Evolutionary conservation across 176 grass and related monocot species (phyloP), one percentile per base, ranked within the genome.

Genomic region (Luzula sylvatica): DNA sequence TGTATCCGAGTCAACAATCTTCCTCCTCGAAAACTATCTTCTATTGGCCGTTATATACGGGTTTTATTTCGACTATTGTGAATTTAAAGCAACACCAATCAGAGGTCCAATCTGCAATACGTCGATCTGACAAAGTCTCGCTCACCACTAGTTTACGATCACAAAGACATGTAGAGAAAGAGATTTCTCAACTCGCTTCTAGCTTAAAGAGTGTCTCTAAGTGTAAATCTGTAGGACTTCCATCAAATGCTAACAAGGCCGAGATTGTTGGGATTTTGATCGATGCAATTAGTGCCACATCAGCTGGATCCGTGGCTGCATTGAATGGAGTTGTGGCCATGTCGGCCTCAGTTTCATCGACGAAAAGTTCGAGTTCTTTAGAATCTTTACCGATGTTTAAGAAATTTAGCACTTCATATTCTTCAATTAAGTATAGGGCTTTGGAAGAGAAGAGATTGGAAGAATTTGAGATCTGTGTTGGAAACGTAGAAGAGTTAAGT

Each of bases 371-470:
- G n/a, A n/a, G n/a, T n/a, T 50, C 53, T 43, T 63, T 48, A 0
- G 72, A 58, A 51, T 53, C 67, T 19, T 39, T 58, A 42, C 15
- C 50, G 30, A 32, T 32, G 45, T 38, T 65, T 59, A 81, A 62
- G 52, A 85, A 71, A 35, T 32, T 78, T n/a, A n/a, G n/a, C 5
- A 58, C 70, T 28, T 64, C 72, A 16, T 32, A 60, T 24, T 68
- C 61, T 57, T 30, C 39, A 12, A 9, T 56, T 3, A 86, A 61
- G 67, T 53, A 50, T 45, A 59, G 21, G 25, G 21, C 15, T 3
- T 32, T n/a, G n/a, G n/a, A n/a, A n/a, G n/a, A n/a, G n/a, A n/a
- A n/a, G 79, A 58, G 46, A 64, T 58, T 88, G 3, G 76, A 87
- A 53, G 83, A 76, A 54, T 48, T 77, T 14, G 76, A 95, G 35